Percentiles rank a stretch among this genome's conserved stretches.
Conservation (phyloP, 768 basidiomycete species). For the Boletellus ananiceps region DNA sequence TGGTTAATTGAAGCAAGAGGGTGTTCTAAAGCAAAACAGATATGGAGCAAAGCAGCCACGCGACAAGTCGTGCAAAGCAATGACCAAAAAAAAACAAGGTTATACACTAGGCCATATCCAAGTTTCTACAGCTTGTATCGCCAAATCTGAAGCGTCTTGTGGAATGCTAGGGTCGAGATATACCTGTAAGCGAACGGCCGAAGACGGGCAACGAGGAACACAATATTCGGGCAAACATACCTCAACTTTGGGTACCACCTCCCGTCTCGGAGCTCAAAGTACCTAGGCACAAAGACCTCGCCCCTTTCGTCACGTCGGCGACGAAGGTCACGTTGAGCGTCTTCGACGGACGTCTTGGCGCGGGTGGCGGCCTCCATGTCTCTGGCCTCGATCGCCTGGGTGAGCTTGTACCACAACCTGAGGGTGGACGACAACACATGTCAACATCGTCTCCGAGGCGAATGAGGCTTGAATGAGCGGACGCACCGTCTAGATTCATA, state of each 20-base stretch:
- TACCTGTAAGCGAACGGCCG: no score
- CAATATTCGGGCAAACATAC: slow-evolving; percentile 38
- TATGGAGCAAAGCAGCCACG: slow-evolving; percentile 14
- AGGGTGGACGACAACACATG: background rate
- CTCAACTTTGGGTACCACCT: slow-evolving; percentile 79
- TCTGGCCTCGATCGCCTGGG: slow-evolving; percentile 75
- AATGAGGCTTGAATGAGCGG: no score
- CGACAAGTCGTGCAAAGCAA: background rate
- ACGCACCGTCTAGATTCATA: slow-evolving; percentile 84
- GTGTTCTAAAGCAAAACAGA: slow-evolving; percentile 10
- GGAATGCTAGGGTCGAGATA: slow-evolving; percentile 50
- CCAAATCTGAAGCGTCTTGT: slow-evolving; percentile 55
- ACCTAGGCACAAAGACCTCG: slow-evolving; percentile 64
- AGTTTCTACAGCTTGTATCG: slow-evolving; percentile 58
- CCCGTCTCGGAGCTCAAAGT: slow-evolving; percentile 74
- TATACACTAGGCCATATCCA: slow-evolving; percentile 65
- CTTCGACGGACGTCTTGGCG: slow-evolving; percentile 88
- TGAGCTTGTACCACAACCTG: slow-evolving; percentile 81
- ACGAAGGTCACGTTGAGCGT: slow-evolving; percentile 81
- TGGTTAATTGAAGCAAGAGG: slow-evolving; percentile 11
- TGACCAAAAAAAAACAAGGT: background rate
- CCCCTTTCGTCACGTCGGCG: slow-evolving; percentile 71
- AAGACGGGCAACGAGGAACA: background rate
- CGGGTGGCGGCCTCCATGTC: slow-evolving; percentile 95
- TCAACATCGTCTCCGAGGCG: no score